Conservation (phyloP, 2,329 filamentous ascomycete genomes). For the Niveomyces coronatus region DNA sequence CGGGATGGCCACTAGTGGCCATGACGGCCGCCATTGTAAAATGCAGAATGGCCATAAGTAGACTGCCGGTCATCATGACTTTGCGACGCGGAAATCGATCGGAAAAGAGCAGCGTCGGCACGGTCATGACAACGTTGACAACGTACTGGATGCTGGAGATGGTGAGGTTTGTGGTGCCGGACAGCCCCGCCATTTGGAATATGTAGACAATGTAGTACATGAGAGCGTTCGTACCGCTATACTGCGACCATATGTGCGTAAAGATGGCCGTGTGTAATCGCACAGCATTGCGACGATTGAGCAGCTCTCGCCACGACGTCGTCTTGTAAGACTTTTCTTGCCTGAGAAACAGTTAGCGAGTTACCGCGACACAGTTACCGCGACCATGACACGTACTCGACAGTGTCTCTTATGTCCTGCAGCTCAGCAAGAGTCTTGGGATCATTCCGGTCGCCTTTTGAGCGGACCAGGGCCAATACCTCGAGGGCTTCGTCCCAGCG, state of each 20-base stretch:
- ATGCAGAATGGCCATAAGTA: conserved; percentile 51
- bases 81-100: conserved; percentile 48
- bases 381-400: conserved; percentile 13
- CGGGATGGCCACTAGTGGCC: conserved; percentile 28
- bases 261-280: conserved; percentile 34
- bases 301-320: conserved; percentile 24
- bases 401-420: conserved; percentile 34
- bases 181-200: conserved; percentile 19
- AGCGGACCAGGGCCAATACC: conserved; percentile 44
- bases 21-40: conserved; percentile 39
- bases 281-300: conserved; percentile 33
- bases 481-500: conserved; percentile 42
- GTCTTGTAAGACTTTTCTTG: conserved; percentile 9
- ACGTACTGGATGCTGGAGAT: conserved; percentile 42
- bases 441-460: conserved; percentile 38
- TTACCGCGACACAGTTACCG: no score
- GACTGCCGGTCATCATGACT: conserved; percentile 49
- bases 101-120: conserved; percentile 37
- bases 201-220: conserved; percentile 40
- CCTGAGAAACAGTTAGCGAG: not conserved
- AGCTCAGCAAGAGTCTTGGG: conserved; percentile 45
- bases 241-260: conserved; percentile 39
- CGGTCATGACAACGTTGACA: conserved; percentile 38
- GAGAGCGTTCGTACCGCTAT: conserved; percentile 38
- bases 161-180: conserved; percentile 33